Evolutionary conservation across 2,329 filamentous ascomycete genomes (phyloP), one percentile per base, ranked within the genome.

Genomic region (Colletotrichum lupini): DNA sequence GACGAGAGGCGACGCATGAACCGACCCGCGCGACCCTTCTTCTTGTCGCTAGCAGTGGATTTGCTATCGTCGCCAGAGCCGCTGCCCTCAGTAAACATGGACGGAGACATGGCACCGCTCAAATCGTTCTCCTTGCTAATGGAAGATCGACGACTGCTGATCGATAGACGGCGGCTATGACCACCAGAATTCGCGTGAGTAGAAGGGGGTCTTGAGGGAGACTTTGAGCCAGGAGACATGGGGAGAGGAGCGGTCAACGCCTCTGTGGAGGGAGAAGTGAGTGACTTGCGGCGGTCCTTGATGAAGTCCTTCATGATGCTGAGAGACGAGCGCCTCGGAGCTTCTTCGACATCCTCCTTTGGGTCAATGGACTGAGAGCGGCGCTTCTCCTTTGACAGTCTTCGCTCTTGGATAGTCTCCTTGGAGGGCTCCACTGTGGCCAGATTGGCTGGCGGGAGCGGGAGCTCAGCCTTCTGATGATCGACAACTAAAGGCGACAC

Each of bases 121-220:
- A 55, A 65, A 64, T 12, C 81, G 77, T 64, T 82, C 16, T 88
- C 88, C 55, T 84, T 84, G 75, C 83, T 87, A 28, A 87, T 80
- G 1, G 88, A 89, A 5, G 90, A 91, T 75, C 81, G 86, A 61
- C 83, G 87, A 80, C 85, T 94, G 83, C 85, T 93, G 83, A 88
- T 94, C 84, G 87, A 97, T 84, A 85, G 87, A 81, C 85, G 94
- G 77, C 81, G 90, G 78, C 80, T 88, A 86, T 84, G 88, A 79
- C 82, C 90, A 83, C 72, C 89, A 14, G 67, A 59, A 80, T 76
- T 73, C 72, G 81, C 72, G 78, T 86, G 84, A 58, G 82, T 79
- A 68, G 86, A 87, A 77, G 85, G 85, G 5, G 84, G 87, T 55
- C 85, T 85, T n/a, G 81, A 85, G 24, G 1, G 87, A 26, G 84